phyloP scores from a whole-genome alignment of 2,329 filamentous ascomycete genomes.

The Trichoderma sp. region DNA sequence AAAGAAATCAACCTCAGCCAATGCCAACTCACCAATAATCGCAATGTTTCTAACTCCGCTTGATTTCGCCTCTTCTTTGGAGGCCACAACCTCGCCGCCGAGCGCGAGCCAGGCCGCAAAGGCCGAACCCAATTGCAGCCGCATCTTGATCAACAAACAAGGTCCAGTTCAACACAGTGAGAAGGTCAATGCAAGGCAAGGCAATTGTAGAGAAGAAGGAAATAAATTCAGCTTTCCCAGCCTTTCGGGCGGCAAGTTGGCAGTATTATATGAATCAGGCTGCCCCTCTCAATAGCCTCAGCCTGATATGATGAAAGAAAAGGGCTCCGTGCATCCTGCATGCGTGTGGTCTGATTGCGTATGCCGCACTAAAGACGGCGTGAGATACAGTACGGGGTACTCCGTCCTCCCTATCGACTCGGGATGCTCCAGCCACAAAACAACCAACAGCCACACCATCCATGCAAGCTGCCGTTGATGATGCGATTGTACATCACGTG shows the following conservation, averaged over 20 bases:
- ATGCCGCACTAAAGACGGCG: not conserved
- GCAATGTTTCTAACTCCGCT: slow-evolving; percentile 34
- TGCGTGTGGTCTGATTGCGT: not conserved
- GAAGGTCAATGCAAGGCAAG: not conserved
- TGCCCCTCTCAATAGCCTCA: not conserved
- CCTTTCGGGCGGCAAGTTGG: not conserved
- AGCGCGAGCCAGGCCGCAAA: slow-evolving; percentile 23
- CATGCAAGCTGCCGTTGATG: not conserved
- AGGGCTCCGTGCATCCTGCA: not conserved
- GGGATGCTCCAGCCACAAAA: not conserved
- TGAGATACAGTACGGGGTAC: not conserved
- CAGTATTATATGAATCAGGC: not conserved
- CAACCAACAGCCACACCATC: not conserved
- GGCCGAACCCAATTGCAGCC: slow-evolving; percentile 17
- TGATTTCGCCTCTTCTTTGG: slow-evolving; percentile 6
- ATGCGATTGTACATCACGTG: not conserved
- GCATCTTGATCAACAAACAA: slow-evolving; percentile 15
- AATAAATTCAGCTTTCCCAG: not conserved
- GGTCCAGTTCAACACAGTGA: not conserved
- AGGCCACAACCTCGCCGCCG: slow-evolving; percentile 17
- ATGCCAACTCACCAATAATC: slow-evolving; percentile 35
- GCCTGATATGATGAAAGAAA: not conserved
- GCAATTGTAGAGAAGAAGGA: not conserved
- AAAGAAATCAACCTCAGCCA: not conserved
- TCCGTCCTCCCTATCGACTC: not conserved